Evolutionary conservation across 225 moss, liverwort and hornwort species (phyloP).

Genomic region (Bryoerythrophyllum caledonicum): DNA sequence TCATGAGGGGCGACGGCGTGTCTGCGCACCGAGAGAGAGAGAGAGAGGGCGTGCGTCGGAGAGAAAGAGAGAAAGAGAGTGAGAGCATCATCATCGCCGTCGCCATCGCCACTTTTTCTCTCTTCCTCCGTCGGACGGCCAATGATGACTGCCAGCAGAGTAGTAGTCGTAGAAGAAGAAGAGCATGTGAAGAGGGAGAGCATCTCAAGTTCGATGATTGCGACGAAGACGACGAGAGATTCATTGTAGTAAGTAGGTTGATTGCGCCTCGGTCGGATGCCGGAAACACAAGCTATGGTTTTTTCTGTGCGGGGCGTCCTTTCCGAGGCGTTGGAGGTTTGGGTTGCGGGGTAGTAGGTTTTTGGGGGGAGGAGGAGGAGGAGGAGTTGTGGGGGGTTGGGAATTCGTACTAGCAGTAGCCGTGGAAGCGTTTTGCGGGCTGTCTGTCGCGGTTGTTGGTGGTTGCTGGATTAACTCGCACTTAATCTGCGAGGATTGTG

Average conservation of each 20-base stretch:
- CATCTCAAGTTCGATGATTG: background rate
- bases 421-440: slow-evolving; percentile 4
- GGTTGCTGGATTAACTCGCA: background rate
- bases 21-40: background rate
- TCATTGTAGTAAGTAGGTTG: too few relatives aligned
- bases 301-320: background rate
- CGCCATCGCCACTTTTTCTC: background rate
- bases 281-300: background rate
- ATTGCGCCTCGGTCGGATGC: background rate
- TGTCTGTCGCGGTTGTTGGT: background rate
- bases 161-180: too few relatives aligned
- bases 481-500: too few relatives aligned
- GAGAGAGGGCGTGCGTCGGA: background rate
- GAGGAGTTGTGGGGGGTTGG: too few relatives aligned
- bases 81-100: background rate
- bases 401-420: background rate
- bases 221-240: background rate
- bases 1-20: background rate
- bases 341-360: background rate
- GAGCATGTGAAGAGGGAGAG: background rate
- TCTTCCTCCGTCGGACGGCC: too few relatives aligned
- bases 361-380: too few relatives aligned
- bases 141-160: too few relatives aligned
- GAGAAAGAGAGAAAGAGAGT: background rate
- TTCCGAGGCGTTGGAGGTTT: background rate